These are phyloP conservation scores for Hypoxylon crocopeplum DNA, from an alignment of 495 filamentous ascomycete genomes.

Conservation along the genomic window DNA sequence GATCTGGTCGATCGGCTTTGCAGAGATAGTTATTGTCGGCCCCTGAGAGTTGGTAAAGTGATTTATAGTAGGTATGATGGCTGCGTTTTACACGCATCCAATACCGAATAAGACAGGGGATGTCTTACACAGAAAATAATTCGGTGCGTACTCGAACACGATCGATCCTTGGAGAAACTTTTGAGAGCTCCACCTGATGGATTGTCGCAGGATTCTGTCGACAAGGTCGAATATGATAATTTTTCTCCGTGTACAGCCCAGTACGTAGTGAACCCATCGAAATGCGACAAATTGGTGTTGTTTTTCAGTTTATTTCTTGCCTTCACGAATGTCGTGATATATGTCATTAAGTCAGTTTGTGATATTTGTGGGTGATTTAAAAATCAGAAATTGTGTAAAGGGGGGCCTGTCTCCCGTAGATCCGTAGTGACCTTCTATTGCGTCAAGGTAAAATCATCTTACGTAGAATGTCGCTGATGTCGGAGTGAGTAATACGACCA, in stretches of 20 bases:
- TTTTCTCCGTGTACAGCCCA: neutral
- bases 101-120: constrained; percentile 16
- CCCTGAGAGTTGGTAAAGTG: neutral
- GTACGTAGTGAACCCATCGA: neutral
- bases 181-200: constrained; percentile 27
- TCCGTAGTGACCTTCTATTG: constrained; percentile 7
- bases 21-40: neutral
- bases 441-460: too few relatives aligned
- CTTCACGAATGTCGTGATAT: neutral
- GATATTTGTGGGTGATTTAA: neutral
- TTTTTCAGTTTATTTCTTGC: neutral
- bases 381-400: constrained; percentile 5
- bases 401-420: constrained; percentile 1
- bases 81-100: neutral
- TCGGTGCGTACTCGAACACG: constrained; percentile 6
- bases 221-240: constrained; percentile 1
- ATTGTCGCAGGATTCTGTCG: constrained; percentile 19
- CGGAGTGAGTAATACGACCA: neutral
- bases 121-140: constrained; percentile 7
- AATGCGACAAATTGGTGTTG: neutral
- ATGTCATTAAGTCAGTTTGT: neutral
- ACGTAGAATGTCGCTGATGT: too few relatives aligned
- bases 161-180: constrained; percentile 13
- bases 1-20: neutral
- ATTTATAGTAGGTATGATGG: constrained; percentile 2